phyloP scores from a whole-genome alignment of 345 rosid genomes.

The Clarkia xantiana region DNA sequence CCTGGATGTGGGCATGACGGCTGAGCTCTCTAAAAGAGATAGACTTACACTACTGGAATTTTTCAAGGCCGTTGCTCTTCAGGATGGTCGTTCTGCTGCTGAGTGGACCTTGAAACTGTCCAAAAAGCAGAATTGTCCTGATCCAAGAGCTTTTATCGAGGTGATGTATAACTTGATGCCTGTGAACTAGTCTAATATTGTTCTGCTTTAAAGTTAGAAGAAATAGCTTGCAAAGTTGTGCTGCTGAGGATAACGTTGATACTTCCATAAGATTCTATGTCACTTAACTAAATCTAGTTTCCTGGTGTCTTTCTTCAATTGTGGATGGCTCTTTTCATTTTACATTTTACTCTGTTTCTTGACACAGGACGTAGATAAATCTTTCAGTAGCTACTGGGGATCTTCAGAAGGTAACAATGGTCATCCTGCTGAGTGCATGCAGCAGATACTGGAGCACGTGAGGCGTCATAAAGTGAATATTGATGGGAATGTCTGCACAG shows the following conservation, averaged over 20 bases:
- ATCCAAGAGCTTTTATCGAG: slow-evolving; percentile 10
- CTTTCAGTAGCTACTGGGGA: slow-evolving; percentile 11
- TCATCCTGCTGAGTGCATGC: slow-evolving; percentile 24
- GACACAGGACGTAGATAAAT: slow-evolving; percentile 14
- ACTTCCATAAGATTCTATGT: background rate
- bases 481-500: slow-evolving; percentile 21
- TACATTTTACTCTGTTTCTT: background rate
- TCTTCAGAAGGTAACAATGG: slow-evolving; percentile 8
- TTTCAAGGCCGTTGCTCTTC: slow-evolving; percentile 30
- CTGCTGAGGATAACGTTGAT: background rate
- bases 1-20: slow-evolving; percentile 41
- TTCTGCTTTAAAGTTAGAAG: too few species aligned
- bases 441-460: slow-evolving; percentile 17
- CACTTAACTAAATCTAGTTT: too few species aligned
- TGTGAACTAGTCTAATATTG: too few species aligned
- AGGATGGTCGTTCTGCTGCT: slow-evolving; percentile 38
- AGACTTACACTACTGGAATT: slow-evolving; percentile 22
- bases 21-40: slow-evolving; percentile 34
- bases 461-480: slow-evolving; percentile 21
- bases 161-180: background rate
- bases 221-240: too few species aligned
- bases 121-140: slow-evolving; percentile 10
- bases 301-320: too few species aligned
- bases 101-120: slow-evolving; percentile 16
- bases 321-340: background rate